Conservation (phyloP, 2,329 filamentous ascomycete species). For the Acarospora socialis region DNA sequence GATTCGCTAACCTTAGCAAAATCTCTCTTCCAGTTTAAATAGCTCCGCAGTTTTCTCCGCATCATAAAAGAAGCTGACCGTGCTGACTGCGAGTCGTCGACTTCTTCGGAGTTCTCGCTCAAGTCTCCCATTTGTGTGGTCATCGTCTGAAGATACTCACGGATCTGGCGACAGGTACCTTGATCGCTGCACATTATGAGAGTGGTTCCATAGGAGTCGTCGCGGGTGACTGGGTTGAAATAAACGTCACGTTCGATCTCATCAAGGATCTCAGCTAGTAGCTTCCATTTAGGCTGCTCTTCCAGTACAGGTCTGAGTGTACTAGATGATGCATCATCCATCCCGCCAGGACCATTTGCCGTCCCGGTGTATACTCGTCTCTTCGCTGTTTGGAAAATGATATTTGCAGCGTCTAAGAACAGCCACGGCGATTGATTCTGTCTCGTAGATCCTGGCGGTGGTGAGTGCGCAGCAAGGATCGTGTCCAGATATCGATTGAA, state of each 20-base stretch:
- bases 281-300: conserved; percentile 84
- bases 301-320: conserved; percentile 70
- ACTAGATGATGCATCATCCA: conserved; percentile 34
- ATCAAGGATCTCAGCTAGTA: conserved; percentile 77
- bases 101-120: conserved; percentile 23
- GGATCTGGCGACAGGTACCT: conserved; percentile 70
- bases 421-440: conserved; percentile 92
- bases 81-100: conserved; percentile 36
- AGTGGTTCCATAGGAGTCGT: conserved; percentile 82
- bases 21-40: conserved; percentile 79
- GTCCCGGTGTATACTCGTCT: conserved; percentile 70
- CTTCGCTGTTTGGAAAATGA: conserved; percentile 83
- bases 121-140: conserved; percentile 44
- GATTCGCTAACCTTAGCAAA: conserved; percentile 71
- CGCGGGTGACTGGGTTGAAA: conserved; percentile 59
- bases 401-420: conserved; percentile 87
- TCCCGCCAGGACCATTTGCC: conserved; percentile 43
- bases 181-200: conserved; percentile 91
- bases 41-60: conserved; percentile 71
- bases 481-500: conserved; percentile 91
- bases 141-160: conserved; percentile 87
- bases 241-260: conserved; percentile 89
- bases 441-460: conserved; percentile 70
- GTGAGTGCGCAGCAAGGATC: conserved; percentile 78
- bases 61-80: conserved; percentile 76